Conservation (phyloP, 345 rosid species). For the Cardamine occulta region DNA sequence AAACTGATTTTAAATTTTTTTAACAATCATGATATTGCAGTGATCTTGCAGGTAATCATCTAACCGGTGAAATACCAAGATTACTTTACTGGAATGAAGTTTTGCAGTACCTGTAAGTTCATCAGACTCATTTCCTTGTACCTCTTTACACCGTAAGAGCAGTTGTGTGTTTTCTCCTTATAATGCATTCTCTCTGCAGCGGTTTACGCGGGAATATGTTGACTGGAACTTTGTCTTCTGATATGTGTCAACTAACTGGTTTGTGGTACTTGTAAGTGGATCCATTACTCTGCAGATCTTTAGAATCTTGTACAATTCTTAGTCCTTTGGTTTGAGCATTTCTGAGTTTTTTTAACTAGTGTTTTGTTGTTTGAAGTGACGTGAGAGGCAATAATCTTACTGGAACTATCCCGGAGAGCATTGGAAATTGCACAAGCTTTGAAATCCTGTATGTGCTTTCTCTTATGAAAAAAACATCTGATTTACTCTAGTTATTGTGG, state of each 20-base stretch:
- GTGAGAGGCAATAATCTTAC: constrained; percentile 88
- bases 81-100: constrained; percentile 96
- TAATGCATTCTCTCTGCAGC: constrained; percentile 44
- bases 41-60: constrained; percentile 84
- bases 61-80: constrained; percentile 85
- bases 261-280: constrained; percentile 94
- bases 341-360: not conserved
- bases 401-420: constrained; percentile 80
- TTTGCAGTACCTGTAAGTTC: constrained; percentile 83
- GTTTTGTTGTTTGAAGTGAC: constrained; percentile 53
- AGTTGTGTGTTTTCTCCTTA: not conserved
- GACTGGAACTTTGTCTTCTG: constrained; percentile 79
- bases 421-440: constrained; percentile 98
- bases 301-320: too few relatives aligned
- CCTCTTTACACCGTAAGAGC: not conserved
- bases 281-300: too few relatives aligned
- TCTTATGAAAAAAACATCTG: not conserved
- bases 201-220: constrained; percentile 84
- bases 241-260: constrained; percentile 93
- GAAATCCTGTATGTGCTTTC: constrained; percentile 72
- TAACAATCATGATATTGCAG: constrained; percentile 41
- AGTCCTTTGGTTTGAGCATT: not conserved
- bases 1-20: not conserved
- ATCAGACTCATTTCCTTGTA: not conserved
- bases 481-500: not conserved